Evolutionary conservation across 2,329 filamentous ascomycete genomes (phyloP).

Genomic region (Pestalotiopsis sp.): DNA sequence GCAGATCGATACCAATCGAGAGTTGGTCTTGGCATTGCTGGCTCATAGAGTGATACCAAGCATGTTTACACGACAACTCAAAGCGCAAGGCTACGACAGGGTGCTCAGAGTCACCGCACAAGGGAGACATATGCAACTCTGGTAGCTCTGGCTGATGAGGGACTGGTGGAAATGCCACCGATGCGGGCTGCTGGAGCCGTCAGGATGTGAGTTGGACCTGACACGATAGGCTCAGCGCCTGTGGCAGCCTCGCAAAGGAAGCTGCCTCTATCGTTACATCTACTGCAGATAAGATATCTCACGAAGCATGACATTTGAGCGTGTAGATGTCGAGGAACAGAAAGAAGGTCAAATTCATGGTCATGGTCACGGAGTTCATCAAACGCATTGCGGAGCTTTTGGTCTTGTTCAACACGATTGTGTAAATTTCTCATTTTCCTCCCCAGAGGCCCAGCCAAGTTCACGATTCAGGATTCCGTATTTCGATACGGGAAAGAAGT

Average conservation of each 20-base stretch:
- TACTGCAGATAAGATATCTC: not conserved
- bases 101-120: not conserved
- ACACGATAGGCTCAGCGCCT: too few species aligned
- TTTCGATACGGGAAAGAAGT: not conserved
- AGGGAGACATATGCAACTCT: not conserved
- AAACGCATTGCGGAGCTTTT: not conserved
- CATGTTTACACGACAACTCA: not conserved
- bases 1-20: conserved; percentile 34
- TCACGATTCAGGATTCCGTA: not conserved
- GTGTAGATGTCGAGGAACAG: not conserved
- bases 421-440: not conserved
- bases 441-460: not conserved
- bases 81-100: not conserved
- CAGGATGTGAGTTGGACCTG: not conserved
- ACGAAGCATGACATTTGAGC: not conserved
- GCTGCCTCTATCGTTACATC: not conserved
- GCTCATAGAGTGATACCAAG: conserved; percentile 36
- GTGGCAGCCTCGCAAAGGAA: not conserved
- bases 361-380: conserved; percentile 1
- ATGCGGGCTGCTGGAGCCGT: not conserved
- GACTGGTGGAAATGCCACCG: not conserved
- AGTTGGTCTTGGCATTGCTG: conserved; percentile 57
- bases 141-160: not conserved
- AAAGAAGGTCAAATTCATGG: not conserved
- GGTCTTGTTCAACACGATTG: not conserved